Evolutionary conservation across 257 asterid species (phyloP), one percentile per base, ranked within the genome.

Genomic region (Prunella vulgaris): DNA sequence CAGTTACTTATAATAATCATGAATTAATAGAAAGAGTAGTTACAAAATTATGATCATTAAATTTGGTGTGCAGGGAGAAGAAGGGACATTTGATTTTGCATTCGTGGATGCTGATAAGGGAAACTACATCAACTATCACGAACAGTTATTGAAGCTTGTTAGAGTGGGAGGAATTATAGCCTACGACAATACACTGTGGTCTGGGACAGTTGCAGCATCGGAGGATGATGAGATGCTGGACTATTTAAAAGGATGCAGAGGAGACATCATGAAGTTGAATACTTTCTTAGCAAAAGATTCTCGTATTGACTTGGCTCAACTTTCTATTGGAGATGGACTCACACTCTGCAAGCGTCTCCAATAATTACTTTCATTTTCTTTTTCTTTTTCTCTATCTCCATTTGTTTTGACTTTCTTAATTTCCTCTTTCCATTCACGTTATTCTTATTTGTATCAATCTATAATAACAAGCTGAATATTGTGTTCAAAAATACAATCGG

Each of bases 71-170:
- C 33, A 85, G 90, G 87, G 86, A 0, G 73, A 85, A 59, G 85
- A 77, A 56, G 86, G 83, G 37, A 58, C 83, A 17, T 83, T 80
- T 57, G 90, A 85, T 60, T 85, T 85, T 68, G 82, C 83, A 33
- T 83, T 85, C 17, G 84, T 85, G 42, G 90, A 85, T 2, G 90
- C 90, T 4, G 88, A 85, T 62, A 85, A 85, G 49, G 83, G 77
- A 49, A 85, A 85, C 58, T 85, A 85, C 73, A 51, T 85, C 24
- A 76, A 81, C 33, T 85, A 85, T 67, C 90, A 85, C 38, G 82
- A 83, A 64, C 60, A 75, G 28, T 32, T 85, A 8, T 21, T 85
- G 59, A 73, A 77, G 8, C 69, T 85, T 18, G 82, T 85, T 0
- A 85, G 66, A 61, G 68, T 85, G 6, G 90, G 90, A 13, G 90